Base-by-base conservation (phyloP, 345 rosid genomes). In the Carallia pectinifolia region DNA sequence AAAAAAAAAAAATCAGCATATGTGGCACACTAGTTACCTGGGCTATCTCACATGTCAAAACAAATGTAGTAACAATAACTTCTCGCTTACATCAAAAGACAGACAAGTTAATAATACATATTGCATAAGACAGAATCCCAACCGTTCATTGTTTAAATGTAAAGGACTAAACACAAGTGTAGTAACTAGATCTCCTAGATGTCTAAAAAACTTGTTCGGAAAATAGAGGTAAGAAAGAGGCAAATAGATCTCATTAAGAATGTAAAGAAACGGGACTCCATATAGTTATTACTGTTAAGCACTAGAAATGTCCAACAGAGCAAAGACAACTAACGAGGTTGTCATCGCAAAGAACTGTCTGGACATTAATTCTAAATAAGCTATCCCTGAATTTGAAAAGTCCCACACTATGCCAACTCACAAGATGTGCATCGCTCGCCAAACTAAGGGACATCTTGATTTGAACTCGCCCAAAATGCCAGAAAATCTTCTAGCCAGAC, bases 61-160 rank as follows among this genome's bases (percentile, higher is more conserved):
- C 99, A 62, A 82, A 87, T 75, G 98, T 79, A 62, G 98, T 95
- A 62, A 95, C 97, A 74, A 92, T 88, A 58, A 95, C 99, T 68
- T 95, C 87, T 71, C 69, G 84, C 53, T 98, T 90, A 82, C 73
- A 69, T 30, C 61, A 39, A 7, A 39, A 56, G 10, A 30, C 64
- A 76, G 15, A 64, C 18, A 16, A 76, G 62, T 68, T 63, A 65
- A 47, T 19, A 39, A 71, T 39, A 39, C 48, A 18, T 56, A 69
- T 7, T 53, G 62, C 33, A 58, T 44, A 40, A 34, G 38, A 74
- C 56, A 34, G 6, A 19, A 33, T 6, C 6, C 7, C 62, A 64
- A 55, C 18, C 18, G 30, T 17, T 40, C 61, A 7, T 30, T 38
- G 33, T 18, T 30, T 23, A 38, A 31, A 52, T 15, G 1, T 1